A percentile compares a stretch with the other conserved stretches of the same genome.
phyloP scores from a whole-genome alignment of 164 flowering plant genomes.

The Sextonia rubra region DNA sequence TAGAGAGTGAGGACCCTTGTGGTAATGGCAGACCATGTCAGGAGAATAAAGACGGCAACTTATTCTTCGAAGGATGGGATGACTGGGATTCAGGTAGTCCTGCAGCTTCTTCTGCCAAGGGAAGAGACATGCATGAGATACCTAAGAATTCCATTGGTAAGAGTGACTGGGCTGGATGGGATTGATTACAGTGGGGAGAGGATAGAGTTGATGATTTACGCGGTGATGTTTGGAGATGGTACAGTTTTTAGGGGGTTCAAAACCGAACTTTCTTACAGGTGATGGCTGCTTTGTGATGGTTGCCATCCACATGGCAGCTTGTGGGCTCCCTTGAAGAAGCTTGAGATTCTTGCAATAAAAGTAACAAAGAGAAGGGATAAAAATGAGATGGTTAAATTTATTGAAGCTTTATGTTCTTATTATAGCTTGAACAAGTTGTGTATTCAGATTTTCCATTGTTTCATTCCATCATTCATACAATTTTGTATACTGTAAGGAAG shows the following conservation, averaged over 20 bases:
- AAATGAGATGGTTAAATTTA: neutral
- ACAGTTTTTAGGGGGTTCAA: neutral
- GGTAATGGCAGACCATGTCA: slow-evolving; percentile 9
- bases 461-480: slow-evolving; percentile 1
- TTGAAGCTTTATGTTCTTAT: neutral
- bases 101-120: slow-evolving; percentile 18
- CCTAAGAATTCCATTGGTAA: slow-evolving; percentile 8
- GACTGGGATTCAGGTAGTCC: slow-evolving; percentile 20
- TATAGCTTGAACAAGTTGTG: neutral
- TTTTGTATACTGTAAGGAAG: slow-evolving; percentile 9
- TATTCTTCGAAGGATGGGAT: slow-evolving; percentile 17
- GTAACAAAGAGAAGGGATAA: neutral
- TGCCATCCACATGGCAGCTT: neutral
- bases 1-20: neutral
- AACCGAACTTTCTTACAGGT: neutral
- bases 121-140: neutral
- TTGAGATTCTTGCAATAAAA: neutral
- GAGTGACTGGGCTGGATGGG: slow-evolving; percentile 18
- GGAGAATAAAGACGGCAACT: neutral
- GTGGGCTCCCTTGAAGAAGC: slow-evolving; percentile 1
- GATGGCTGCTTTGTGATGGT: neutral
- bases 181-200: neutral
- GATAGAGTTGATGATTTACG: slow-evolving; percentile 1
- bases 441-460: slow-evolving; percentile 8
- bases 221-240: neutral